Evolutionary conservation across 2,329 filamentous ascomycete genomes (phyloP).

Genomic region (Pseudogymnoascus sp.): DNA sequence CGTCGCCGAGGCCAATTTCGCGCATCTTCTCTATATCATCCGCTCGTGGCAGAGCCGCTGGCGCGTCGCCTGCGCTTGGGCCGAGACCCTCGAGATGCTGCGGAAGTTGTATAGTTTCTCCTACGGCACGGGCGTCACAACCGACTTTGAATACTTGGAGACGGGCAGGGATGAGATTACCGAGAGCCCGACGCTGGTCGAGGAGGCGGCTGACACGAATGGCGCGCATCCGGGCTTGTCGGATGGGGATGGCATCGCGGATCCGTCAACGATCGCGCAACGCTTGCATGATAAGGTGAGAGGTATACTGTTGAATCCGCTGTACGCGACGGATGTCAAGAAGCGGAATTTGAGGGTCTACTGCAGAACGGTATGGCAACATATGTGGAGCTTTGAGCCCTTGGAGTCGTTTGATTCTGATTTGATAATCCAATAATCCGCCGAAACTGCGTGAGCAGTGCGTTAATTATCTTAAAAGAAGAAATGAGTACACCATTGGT

Average conservation of each 20-base stretch:
- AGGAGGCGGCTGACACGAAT: neutral
- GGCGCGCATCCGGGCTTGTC: neutral
- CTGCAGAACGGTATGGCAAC: conserved; percentile 12
- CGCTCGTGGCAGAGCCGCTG: conserved; percentile 5
- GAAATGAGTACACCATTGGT: neutral
- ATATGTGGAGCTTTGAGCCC: conserved; percentile 11
- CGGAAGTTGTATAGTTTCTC: conserved; percentile 13
- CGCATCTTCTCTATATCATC: conserved; percentile 9
- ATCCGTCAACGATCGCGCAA: neutral
- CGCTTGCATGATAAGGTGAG: conserved; percentile 9
- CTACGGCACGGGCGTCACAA: conserved; percentile 9
- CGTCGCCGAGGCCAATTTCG: neutral
- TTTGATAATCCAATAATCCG: neutral
- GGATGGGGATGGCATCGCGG: neutral
- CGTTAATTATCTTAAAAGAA: neutral
- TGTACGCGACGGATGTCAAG: conserved; percentile 6
- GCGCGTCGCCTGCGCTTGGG: neutral
- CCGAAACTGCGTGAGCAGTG: neutral
- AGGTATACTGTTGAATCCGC: conserved; percentile 7
- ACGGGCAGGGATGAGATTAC: conserved; percentile 4
- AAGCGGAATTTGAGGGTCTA: conserved; percentile 12
- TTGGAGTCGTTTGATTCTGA: neutral
- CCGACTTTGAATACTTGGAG: conserved; percentile 12
- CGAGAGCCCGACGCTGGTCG: neutral
- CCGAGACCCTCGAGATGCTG: conserved; percentile 7